Base-by-base conservation (phyloP, 805 yeast genomes). In the Pichia cephalocereana region DNA sequence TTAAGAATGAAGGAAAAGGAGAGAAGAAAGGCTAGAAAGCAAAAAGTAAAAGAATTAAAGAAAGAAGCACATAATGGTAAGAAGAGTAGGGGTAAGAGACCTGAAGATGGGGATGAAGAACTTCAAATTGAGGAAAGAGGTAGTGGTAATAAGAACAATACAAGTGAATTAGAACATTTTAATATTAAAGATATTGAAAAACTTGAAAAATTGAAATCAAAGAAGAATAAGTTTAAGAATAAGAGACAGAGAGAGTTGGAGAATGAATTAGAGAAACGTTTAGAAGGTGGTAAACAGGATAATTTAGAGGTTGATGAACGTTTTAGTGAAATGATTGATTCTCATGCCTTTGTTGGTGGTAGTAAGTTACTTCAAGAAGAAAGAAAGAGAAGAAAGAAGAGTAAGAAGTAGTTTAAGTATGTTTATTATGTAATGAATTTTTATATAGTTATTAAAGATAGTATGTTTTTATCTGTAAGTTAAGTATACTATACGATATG, bases 281-380 rank as follows among this genome's bases (percentile, higher is more conserved):
- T 51, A 12, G 76, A 86, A 59, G 70, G 72, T 40, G 26, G 43
- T 10, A 45, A 45, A 19, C 47, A 69, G 52, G 79, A 71, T 43
- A 67, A 65, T 28, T 50, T 51, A 12, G 77, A 86, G 59, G 70
- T 74, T 39, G 99, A 93, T 71, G 81, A 84, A 15, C 82, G 99
- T 69, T 93, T 93, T 71, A 75, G 75, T 43, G 95, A 84, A 54
- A 72, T 89, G 54, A 87, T 83, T 60, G 88, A 88, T 58, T 82
- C 80, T 52, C 96, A 86, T 53, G 93, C 84, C 52, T 93, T 80
- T 67, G 96, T 96, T 12, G 89, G 95, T 62, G 99, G 95, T 66
- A 90, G 98, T 1, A 70, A 79, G 17, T 88, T 93, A 27, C 90
- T 91, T 96, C 82, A 83, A 61, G 75, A 82, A 64, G 77, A 93